These are phyloP conservation scores for Hyaloperonospora brassicae DNA, from an alignment of 352 stramenopile genomes.

Conservation along the genomic window DNA sequence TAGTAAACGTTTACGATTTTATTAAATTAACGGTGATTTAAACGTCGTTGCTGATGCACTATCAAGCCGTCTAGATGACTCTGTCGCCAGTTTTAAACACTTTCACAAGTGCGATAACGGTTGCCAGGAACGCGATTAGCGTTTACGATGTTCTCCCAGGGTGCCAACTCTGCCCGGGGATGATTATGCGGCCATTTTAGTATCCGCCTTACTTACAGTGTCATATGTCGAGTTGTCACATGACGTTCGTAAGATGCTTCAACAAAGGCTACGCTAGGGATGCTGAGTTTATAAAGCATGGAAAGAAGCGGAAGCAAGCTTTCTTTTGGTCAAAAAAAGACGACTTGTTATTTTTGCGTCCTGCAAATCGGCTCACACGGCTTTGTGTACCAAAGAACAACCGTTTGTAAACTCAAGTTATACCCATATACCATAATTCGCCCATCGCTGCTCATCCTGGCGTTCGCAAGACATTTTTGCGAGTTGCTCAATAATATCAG, in stretches of 20 bases:
- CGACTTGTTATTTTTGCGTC: not conserved
- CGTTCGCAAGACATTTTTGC: not conserved
- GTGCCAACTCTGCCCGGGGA: not conserved
- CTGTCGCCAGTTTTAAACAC: not conserved
- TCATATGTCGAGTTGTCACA: constrained; percentile 1
- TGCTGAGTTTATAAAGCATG: not conserved
- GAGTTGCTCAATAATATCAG: not conserved
- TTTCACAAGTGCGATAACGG: not conserved
- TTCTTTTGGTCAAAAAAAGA: not conserved
- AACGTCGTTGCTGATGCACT: constrained; percentile 10
- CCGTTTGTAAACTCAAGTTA: not conserved
- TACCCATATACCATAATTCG: not conserved
- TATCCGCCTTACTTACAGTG: not conserved
- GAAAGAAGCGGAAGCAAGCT: not conserved
- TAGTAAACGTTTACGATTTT: not conserved
- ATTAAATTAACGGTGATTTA: not conserved
- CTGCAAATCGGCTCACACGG: not conserved
- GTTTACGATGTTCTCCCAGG: too few species aligned
- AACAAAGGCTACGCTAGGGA: too few species aligned
- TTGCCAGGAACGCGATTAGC: too few species aligned
- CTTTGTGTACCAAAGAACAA: not conserved
- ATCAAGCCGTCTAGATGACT: not conserved
- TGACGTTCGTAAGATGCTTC: not conserved
- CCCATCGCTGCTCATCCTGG: not conserved
- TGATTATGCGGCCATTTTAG: not conserved